Evolutionary conservation across 441 rosid species (phyloP).

Genomic region (Adansonia gregorii): DNA sequence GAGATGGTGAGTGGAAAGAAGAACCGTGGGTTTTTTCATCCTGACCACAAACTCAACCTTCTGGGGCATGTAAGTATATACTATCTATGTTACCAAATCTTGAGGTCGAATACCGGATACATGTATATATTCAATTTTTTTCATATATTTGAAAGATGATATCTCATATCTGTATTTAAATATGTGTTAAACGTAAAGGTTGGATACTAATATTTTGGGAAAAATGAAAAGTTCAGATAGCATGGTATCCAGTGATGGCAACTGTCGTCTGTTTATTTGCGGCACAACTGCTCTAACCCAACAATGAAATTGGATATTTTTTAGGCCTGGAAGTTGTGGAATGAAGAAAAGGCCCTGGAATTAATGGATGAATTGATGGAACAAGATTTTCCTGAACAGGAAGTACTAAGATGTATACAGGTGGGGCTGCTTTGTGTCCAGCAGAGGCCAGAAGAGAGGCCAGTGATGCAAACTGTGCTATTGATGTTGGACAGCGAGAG

Average conservation of each 20-base stretch:
- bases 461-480: slow-evolving; percentile 40
- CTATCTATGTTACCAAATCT: no score
- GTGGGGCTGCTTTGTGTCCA: slow-evolving; percentile 53
- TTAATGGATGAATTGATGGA: slow-evolving; percentile 37
- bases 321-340: slow-evolving; percentile 57
- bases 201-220: no score
- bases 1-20: slow-evolving; percentile 70
- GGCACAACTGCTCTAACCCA: neutral
- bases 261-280: no score
- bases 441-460: slow-evolving; percentile 48
- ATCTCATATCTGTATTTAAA: no score
- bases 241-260: no score
- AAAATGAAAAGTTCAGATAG: no score
- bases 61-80: slow-evolving; percentile 36
- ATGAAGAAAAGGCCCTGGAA: slow-evolving; percentile 33
- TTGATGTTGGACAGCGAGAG: slow-evolving; percentile 49
- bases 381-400: slow-evolving; percentile 21
- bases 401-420: slow-evolving; percentile 46
- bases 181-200: no score
- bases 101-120: no score
- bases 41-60: slow-evolving; percentile 30
- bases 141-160: no score
- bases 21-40: slow-evolving; percentile 28
- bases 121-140: no score
- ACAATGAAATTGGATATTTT: neutral